These are phyloP conservation scores for Pythium brassicae DNA, from an alignment of 352 stramenopile species.

Conservation along the genomic window DNA sequence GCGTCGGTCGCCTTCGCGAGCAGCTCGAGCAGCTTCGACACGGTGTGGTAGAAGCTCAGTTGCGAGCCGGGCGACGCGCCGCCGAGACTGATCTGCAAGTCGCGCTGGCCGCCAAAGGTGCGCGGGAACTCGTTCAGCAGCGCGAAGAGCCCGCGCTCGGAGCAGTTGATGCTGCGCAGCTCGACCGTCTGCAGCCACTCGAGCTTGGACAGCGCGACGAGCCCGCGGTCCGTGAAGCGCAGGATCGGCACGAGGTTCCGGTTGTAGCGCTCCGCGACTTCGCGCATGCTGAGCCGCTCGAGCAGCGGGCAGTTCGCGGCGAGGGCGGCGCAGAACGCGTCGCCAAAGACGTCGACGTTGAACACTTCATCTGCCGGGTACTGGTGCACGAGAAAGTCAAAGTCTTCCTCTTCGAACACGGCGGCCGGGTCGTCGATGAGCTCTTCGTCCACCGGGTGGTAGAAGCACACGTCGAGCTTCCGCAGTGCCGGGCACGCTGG, in stretches of 20 bases:
- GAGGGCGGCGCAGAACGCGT: conserved; percentile 26
- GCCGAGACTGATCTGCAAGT: conserved; percentile 21
- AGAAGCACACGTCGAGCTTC: conserved; percentile 30
- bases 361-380: conserved; percentile 34
- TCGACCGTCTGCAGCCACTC: conserved; percentile 22
- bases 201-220: conserved; percentile 28
- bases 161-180: conserved; percentile 25
- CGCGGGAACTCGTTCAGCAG: conserved; percentile 27
- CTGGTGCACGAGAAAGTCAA: conserved; percentile 15
- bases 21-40: conserved; percentile 22
- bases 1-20: conserved; percentile 18
- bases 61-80: conserved; percentile 7
- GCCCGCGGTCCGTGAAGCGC: conserved; percentile 27
- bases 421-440: conserved; percentile 14
- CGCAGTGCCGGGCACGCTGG: conserved; percentile 31
- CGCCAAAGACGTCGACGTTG: conserved; percentile 34
- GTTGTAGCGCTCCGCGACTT: conserved; percentile 29
- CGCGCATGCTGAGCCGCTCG: conserved; percentile 28
- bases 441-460: conserved; percentile 28
- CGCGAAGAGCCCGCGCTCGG: conserved; percentile 30
- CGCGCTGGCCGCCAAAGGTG: conserved; percentile 19
- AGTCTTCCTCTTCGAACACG: conserved; percentile 22
- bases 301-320: conserved; percentile 22
- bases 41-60: conserved; percentile 29
- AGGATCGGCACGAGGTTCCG: conserved; percentile 19